Conservation (phyloP, 2,329 filamentous ascomycete species). For the Fusarium coffeatum region DNA sequence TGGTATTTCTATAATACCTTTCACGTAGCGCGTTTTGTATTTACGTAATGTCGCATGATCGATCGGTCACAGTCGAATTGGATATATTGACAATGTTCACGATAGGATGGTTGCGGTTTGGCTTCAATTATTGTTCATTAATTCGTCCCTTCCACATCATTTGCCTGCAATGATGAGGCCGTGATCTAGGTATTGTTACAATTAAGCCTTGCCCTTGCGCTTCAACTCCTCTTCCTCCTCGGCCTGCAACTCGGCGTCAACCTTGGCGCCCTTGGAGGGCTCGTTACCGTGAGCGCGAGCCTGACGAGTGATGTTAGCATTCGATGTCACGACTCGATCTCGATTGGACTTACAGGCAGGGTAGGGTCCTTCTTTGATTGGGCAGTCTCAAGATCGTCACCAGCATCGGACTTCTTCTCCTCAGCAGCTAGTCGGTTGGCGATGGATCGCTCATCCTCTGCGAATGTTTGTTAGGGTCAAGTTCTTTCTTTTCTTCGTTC, state of each 20-base stretch:
- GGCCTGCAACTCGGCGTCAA: slow-evolving; percentile 74
- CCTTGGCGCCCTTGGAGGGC: slow-evolving; percentile 76
- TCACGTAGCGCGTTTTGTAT: background rate
- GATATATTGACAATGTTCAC: background rate
- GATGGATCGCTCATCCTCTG: slow-evolving; percentile 78
- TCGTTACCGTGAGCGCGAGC: slow-evolving; percentile 77
- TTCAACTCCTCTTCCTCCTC: slow-evolving; percentile 75
- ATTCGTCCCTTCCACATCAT: slow-evolving; percentile 19
- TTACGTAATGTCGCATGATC: background rate
- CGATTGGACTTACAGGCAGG: slow-evolving; percentile 59
- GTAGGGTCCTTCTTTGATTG: slow-evolving; percentile 70
- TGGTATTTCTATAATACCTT: background rate
- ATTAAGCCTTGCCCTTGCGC: slow-evolving; percentile 62
- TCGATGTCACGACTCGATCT: background rate
- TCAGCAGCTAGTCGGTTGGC: slow-evolving; percentile 77
- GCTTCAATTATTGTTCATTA: slow-evolving; percentile 24
- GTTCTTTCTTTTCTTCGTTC: slow-evolving; percentile 55
- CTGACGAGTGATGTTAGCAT: slow-evolving; percentile 49
- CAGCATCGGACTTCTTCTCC: slow-evolving; percentile 58
- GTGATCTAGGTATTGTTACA: slow-evolving; percentile 13
- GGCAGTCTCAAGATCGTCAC: slow-evolving; percentile 58
- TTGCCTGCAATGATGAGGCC: slow-evolving; percentile 8
- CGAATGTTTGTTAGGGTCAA: background rate
- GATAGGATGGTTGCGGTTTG: background rate
- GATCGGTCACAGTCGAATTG: background rate